Conservation (phyloP, 1,139 yeast species). For the Zygosaccharomyces pseudobailii region DNA sequence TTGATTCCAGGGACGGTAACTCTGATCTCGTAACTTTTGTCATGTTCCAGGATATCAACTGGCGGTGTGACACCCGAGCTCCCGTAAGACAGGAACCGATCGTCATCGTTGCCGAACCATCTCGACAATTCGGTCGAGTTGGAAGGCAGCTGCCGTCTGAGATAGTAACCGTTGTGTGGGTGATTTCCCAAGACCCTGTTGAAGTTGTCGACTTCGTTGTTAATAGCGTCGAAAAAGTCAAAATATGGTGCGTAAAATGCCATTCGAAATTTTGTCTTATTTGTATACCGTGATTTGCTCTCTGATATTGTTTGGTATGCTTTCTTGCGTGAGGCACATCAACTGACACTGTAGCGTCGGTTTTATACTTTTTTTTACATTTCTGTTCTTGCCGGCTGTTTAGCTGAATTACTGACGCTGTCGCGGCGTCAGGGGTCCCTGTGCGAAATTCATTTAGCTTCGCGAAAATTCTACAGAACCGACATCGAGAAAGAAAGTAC, state of each 20-base stretch:
- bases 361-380: no score
- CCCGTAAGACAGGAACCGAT: slow-evolving; percentile 19
- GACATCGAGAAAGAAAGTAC: no score
- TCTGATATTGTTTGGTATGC: no score
- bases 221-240: neutral
- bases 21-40: slow-evolving; percentile 37
- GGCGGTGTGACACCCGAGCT: slow-evolving; percentile 35
- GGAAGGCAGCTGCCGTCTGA: neutral
- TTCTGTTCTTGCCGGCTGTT: no score
- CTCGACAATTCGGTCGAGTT: neutral
- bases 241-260: neutral
- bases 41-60: slow-evolving; percentile 41
- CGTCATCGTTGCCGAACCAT: slow-evolving; percentile 24
- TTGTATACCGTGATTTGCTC: no score
- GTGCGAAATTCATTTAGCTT: no score
- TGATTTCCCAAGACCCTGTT: neutral
- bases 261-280: neutral
- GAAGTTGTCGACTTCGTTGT: neutral
- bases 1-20: slow-evolving; percentile 42
- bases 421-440: neutral
- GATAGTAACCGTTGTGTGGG: neutral
- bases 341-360: no score
- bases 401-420: neutral
- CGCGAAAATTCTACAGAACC: no score
- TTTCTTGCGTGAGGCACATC: no score